Conservation (phyloP, 2,329 filamentous ascomycete genomes). For the Colletotrichum gigasporum region DNA sequence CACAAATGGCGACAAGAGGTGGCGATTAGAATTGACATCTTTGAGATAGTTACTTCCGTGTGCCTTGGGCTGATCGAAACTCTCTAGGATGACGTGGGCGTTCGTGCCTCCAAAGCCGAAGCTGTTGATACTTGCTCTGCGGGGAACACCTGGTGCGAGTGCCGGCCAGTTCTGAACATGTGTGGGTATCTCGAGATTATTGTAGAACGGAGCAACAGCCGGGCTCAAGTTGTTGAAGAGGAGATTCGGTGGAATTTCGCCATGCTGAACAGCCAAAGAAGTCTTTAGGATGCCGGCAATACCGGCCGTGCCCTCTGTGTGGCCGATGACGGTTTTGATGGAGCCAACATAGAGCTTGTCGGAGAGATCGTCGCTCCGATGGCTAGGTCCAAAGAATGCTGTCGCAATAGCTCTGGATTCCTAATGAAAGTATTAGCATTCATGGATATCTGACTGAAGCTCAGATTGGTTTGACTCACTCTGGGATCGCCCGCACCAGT, state of each 20-base stretch:
- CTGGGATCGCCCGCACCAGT: conserved; percentile 49
- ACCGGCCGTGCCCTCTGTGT: conserved; percentile 39
- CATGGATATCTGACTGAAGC: neutral
- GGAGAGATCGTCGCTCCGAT: conserved; percentile 5
- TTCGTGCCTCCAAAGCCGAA: conserved; percentile 58
- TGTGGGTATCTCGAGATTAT: conserved; percentile 31
- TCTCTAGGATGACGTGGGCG: conserved; percentile 48
- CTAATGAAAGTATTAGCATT: neutral
- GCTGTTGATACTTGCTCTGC: conserved; percentile 32
- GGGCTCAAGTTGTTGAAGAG: conserved; percentile 42
- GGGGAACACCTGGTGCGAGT: neutral
- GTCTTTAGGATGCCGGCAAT: conserved; percentile 40
- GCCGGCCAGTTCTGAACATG: conserved; percentile 31
- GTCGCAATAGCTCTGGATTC: conserved; percentile 55
- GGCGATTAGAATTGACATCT: no score
- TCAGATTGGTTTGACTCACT: neutral
- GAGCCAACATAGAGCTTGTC: conserved; percentile 40
- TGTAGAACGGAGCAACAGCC: conserved; percentile 36
- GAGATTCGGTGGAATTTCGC: conserved; percentile 41
- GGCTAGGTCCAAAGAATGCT: neutral
- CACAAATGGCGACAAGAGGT: neutral
- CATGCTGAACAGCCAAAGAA: conserved; percentile 33
- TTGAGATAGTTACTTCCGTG: neutral
- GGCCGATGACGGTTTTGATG: conserved; percentile 41
- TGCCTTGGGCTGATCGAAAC: neutral